Evolutionary conservation across 306 rosid species (phyloP), one percentile per base, ranked within the genome.

Genomic region (Casuarina equisetifolia): DNA sequence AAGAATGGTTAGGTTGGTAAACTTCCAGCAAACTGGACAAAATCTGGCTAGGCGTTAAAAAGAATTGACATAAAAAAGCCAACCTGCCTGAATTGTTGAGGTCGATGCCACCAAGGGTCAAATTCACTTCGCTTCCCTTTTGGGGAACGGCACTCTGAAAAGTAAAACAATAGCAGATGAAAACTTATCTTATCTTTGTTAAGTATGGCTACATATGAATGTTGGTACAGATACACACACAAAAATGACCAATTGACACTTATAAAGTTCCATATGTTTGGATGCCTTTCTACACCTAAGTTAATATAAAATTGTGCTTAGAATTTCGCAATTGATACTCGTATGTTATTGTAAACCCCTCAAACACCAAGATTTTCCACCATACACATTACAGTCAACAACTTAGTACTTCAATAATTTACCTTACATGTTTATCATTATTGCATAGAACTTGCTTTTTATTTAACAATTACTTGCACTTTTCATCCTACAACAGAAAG

Each of bases 1-100:
- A 61, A 78, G 76, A 78, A 75, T 74, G 39, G 42, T 10, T 50
- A 83, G 78, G 71, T 85, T 82, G 83, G 70, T 86, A 72, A 79
- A 80, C 40, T 78, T 64, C 59, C 32, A 79, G n/a, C 43, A 78
- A 55, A 69, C 71, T 43, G 13, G 63, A 61, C 51, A 46, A 64
- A 59, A 40, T 53, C 45, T 69, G 80, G 81, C 78, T 82, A 48
- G 55, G 75, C 73, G 81, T 67, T 17, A 11, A 62, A 67, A 19
- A 9, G 0, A 36, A 63, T 25, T 25, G 32, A 13, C 36, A 38
- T 2, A 78, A 78, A 80, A 85, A 85, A 87, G 90, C 98, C 89
- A 88, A 96, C 99, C 99, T 96, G 94, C 99, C 98, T 90, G 99
- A 91, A 90, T 93, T 96, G 96, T 96, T 96, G 96, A 96, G 99